Base-by-base conservation (phyloP, 805 yeast genomes). In the Yamadazyma olivae region DNA sequence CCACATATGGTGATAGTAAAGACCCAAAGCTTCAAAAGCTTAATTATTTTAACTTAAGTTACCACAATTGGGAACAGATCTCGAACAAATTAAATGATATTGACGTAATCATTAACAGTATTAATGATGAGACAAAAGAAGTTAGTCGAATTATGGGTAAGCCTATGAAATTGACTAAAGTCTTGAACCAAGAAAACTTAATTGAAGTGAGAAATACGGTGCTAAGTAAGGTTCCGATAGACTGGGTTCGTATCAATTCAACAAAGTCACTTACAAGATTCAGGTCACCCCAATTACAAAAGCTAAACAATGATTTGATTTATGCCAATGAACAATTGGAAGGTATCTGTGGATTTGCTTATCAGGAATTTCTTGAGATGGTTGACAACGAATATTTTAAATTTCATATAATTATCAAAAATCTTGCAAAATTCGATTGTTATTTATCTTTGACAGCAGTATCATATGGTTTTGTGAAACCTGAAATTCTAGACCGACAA, bases 171-270 rank as follows among this genome's bases (percentile, higher is more conserved):
- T 62, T 70, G 15, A 64, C 68, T 18, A 71, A 79, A 10, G 78
- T 75, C 36, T 70, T 74, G 33, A 81, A 78, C 35, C 84, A 82
- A 15, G 82, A 87, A 2, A 84, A 81, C 50, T 61, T 90, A 32
- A 71, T 93, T 16, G 96, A 90, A 49, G 80, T 91, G 0, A 64
- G 87, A 29, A 79, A 80, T 43, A 59, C 73, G 9, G 75, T 75
- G 29, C 65, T 73, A 2, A 75, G 74, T 28, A 57, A 61, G 1
- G 57, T 90, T 2, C 98, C 98, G 0, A 48, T 63, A 2, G 78
- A 76, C 34, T 91, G 96, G 96, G 60, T 82, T 9, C 83, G 86
- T 46, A 74, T 85, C 18, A 83, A 76, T 48, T 83, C 83, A 6
- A 74, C 95, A 31, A 67, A 78, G 42, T 56, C 78, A 1, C 80